Evolutionary conservation across 805 yeast species (phyloP), one percentile per base, ranked within the genome.

Genomic region (Millerozyma acaciae): DNA sequence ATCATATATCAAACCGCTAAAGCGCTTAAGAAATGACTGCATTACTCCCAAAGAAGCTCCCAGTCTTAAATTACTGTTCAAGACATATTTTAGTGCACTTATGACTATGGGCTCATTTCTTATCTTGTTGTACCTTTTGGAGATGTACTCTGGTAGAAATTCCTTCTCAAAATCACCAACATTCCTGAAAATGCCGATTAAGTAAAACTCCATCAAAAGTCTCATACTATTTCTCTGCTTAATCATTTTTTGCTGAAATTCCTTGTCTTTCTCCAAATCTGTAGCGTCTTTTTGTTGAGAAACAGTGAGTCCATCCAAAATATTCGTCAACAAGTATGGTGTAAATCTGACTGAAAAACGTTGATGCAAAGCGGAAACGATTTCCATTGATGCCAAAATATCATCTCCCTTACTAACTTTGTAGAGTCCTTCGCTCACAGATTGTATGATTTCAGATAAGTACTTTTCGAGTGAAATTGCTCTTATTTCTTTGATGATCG

Each of bases 341-440:
- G 89, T 73, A 52, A 84, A 82, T 2, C 55, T 43, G 0, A 42
- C 33, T 2, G 62, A 48, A 50, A 88, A 87, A 35, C 96, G 64
- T 55, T 84, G 95, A 57, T 87, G 95, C 13, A 88, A 57, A 0
- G 78, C 80, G 24, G 86, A 75, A 0, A 80, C 67, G 1, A 87
- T 70, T 44, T 81, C 88, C 17, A 80, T 69, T 2, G 80, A 78
- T 0, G 90, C 78, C 10, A 46, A 40, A 1, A 84, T 53, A 50
- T 86, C 95, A 6, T 70, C 78, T 6, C 58, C 55, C 35, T 76
- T 76, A 6, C 65, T 58, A 5, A 76, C 68, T 42, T 67, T 75
- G 9, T 65, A 34, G 6, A 85, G 48, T 0, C 84, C 82, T 39
- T 87, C 95, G 30, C 71, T 63, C 0, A 80, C 54, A 0, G 87